phyloP scores from a whole-genome alignment of 2,329 filamentous ascomycete genomes.

The Nemania abortiva region DNA sequence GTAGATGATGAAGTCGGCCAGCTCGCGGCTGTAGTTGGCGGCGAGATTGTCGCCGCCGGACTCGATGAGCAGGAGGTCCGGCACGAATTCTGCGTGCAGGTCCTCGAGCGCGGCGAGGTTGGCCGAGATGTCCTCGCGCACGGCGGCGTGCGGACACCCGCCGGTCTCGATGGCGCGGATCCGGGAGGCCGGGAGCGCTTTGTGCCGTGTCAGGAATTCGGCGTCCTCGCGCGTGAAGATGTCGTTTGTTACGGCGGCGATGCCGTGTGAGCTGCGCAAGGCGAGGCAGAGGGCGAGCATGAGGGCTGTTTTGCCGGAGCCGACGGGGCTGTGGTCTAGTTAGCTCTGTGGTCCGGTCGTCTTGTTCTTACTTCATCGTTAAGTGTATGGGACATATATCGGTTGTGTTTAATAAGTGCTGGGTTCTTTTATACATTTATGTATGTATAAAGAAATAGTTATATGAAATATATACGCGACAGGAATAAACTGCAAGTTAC shows the following conservation, averaged over 20 bases:
- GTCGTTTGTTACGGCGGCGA: slow-evolving; percentile 97
- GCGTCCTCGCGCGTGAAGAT: slow-evolving; percentile 99
- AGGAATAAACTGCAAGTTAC: slow-evolving; percentile 43
- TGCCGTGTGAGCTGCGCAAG: slow-evolving; percentile 80
- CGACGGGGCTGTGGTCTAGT: slow-evolving; percentile 74
- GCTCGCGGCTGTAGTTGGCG: slow-evolving; percentile 93
- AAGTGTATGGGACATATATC: too few species aligned
- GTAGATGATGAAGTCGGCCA: slow-evolving; percentile 98
- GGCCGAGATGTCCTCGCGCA: slow-evolving; percentile 94
- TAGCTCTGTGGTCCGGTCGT: slow-evolving; percentile 34
- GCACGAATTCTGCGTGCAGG: slow-evolving; percentile 81
- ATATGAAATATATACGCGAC: neutral
- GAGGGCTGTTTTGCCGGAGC: slow-evolving; percentile 95
- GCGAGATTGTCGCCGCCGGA: slow-evolving; percentile 96
- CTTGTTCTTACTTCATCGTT: too few species aligned
- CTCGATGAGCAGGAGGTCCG: slow-evolving; percentile 93
- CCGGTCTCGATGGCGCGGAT: slow-evolving; percentile 98
- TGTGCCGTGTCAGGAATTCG: slow-evolving; percentile 92
- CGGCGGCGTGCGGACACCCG: slow-evolving; percentile 95
- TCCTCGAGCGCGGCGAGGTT: slow-evolving; percentile 94
- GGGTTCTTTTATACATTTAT: neutral
- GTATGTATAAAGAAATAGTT: neutral
- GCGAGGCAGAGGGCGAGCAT: slow-evolving; percentile 94
- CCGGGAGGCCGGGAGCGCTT: slow-evolving; percentile 82
- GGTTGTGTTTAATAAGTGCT: neutral